Evolutionary conservation across 345 rosid species (phyloP).

Genomic region (Pistacia atlantica): DNA sequence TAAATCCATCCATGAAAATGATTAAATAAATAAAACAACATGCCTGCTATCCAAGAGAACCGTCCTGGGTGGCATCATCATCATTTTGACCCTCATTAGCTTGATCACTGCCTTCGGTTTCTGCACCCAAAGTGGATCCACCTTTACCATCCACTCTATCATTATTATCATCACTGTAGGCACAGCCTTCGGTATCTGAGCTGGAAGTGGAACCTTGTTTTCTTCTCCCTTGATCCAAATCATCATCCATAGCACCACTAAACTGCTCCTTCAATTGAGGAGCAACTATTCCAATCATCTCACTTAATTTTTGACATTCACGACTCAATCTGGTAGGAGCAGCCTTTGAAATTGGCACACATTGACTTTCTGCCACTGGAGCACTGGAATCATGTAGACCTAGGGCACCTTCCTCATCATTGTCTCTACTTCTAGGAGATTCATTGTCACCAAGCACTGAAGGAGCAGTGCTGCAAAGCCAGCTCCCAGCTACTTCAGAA

Average conservation of each 20-base stretch:
- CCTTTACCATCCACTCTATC: constrained; percentile 12
- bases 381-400: constrained; percentile 44
- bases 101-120: constrained; percentile 43
- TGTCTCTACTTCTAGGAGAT: constrained; percentile 51
- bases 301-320: constrained; percentile 51
- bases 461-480: constrained; percentile 87
- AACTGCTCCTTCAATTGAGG: constrained; percentile 63
- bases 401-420: constrained; percentile 39
- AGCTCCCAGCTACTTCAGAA: constrained; percentile 87
- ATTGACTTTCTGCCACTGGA: constrained; percentile 64
- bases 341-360: constrained; percentile 43
- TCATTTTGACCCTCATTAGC: constrained; percentile 37
- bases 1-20: not conserved
- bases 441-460: constrained; percentile 79
- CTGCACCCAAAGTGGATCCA: constrained; percentile 41
- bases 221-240: constrained; percentile 30
- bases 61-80: constrained; percentile 50
- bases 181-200: constrained; percentile 63
- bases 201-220: constrained; percentile 41
- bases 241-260: constrained; percentile 30
- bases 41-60: constrained; percentile 32
- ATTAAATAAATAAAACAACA: constrained; percentile 1
- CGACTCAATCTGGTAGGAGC: constrained; percentile 30
- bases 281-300: constrained; percentile 67
- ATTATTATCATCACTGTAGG: constrained; percentile 33